These are phyloP conservation scores for Cocos nucifera DNA, from an alignment of 176 grass and related monocot genomes.

Conservation along the genomic window DNA sequence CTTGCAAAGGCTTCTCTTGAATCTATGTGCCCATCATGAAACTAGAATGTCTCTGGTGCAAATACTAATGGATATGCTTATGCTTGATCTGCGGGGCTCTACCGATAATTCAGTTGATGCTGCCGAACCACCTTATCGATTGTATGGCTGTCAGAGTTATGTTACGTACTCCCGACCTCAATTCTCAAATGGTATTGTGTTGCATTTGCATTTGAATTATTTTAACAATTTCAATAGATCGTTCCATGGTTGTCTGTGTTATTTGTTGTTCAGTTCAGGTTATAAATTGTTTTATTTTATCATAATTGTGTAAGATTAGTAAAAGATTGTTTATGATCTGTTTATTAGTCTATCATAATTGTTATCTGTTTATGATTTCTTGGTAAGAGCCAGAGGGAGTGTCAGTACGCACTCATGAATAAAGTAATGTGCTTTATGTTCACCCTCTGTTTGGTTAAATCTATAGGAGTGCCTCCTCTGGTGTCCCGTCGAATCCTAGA, in stretches of 20 bases:
- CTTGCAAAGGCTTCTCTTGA: slow-evolving; percentile 85
- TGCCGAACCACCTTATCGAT: slow-evolving; percentile 64
- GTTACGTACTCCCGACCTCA: slow-evolving; percentile 93
- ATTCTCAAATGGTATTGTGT: slow-evolving; percentile 59
- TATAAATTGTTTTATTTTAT: no score
- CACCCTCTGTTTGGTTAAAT: background rate
- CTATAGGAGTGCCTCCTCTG: slow-evolving; percentile 77
- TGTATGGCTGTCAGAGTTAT: slow-evolving; percentile 93
- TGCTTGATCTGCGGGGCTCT: slow-evolving; percentile 81
- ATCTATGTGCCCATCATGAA: slow-evolving; percentile 81
- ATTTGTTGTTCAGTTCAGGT: no score
- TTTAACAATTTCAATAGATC: no score
- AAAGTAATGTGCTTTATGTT: no score
- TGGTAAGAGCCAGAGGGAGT: no score
- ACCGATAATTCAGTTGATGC: slow-evolving; percentile 42
- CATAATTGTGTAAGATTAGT: no score
- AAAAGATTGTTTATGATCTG: no score
- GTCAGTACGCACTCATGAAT: no score
- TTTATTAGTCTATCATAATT: no score
- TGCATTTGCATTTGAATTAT: slow-evolving; percentile 2
- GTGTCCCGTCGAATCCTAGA: slow-evolving; percentile 89
- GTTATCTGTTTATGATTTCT: no score
- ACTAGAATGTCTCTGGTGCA: slow-evolving; percentile 75
- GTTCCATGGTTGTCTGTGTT: no score
- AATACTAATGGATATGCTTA: slow-evolving; percentile 94